Percentiles rank a stretch among this genome's conserved stretches.
These are phyloP conservation scores for Boletus subcaerulescens DNA, from an alignment of 768 basidiomycete genomes.

Conservation along the genomic window DNA sequence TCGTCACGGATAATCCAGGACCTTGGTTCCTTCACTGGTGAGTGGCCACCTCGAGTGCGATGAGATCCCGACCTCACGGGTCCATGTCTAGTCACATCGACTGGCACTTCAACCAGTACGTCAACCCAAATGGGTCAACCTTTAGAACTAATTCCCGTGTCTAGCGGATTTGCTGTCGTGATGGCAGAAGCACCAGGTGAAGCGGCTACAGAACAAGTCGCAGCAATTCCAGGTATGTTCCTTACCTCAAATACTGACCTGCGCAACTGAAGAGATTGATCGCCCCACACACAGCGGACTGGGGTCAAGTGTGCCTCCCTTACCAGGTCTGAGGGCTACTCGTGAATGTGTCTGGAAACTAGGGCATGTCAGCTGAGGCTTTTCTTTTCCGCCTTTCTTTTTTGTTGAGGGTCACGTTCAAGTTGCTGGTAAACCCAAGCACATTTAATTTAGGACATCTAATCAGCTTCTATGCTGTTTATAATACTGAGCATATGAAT, in stretches of 20 bases:
- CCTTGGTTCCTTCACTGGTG: constrained; percentile 54
- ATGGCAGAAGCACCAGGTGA: constrained; percentile 23
- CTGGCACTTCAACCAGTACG: constrained; percentile 30
- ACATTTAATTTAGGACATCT: too few relatives aligned
- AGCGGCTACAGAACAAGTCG: constrained; percentile 5
- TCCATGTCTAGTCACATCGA: constrained; percentile 25
- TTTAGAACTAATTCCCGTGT: background rate
- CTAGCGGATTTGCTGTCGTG: constrained; percentile 29
- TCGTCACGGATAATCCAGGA: constrained; percentile 64
- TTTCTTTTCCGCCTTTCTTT: background rate
- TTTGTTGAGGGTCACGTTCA: background rate
- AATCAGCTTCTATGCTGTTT: too few relatives aligned
- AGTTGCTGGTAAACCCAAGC: background rate
- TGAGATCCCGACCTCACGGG: background rate
- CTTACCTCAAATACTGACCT: background rate
- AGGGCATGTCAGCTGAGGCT: background rate
- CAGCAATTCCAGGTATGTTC: constrained; percentile 22
- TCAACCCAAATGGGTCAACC: background rate
- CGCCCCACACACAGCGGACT: constrained; percentile 12
- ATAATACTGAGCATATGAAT: too few relatives aligned
- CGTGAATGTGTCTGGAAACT: background rate
- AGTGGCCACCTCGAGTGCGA: background rate
- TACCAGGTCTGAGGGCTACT: background rate
- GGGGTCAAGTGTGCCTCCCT: constrained; percentile 18
- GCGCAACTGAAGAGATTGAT: background rate